Percentiles rank a stretch among this genome's conserved stretches.
Conservation (phyloP, 2,329 filamentous ascomycete genomes). For the Teratosphaeria nubilosa region DNA sequence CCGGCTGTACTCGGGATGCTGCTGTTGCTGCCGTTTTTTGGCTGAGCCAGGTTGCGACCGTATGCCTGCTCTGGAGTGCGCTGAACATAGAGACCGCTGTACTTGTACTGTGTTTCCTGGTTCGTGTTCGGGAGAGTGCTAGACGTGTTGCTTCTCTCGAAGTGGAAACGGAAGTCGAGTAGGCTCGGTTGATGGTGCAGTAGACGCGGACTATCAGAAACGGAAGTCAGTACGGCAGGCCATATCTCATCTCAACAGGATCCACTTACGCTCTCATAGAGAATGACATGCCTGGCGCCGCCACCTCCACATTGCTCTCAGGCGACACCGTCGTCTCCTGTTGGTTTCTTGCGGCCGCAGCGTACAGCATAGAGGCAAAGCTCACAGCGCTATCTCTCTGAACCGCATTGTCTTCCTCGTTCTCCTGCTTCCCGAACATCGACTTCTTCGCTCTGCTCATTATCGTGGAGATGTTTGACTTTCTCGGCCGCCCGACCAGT, state of each 20-base stretch:
- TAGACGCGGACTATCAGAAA: background rate
- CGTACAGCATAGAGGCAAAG: background rate
- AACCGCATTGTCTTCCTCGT: background rate
- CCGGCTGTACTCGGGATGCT: background rate
- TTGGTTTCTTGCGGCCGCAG: background rate
- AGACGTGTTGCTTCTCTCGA: background rate
- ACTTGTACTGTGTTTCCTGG: background rate
- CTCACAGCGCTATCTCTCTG: background rate
- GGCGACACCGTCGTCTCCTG: background rate
- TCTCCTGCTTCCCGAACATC: background rate
- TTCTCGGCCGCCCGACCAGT: background rate
- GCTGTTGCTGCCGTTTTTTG: background rate
- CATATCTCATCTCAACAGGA: background rate
- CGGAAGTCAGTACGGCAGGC: background rate
- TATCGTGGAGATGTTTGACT: background rate
- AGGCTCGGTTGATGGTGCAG: background rate
- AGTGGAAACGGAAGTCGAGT: conserved; percentile 1
- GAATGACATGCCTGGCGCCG: background rate
- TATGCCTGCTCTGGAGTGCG: background rate
- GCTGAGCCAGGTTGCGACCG: background rate
- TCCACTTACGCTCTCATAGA: background rate
- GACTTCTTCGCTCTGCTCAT: background rate
- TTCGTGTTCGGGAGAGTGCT: background rate
- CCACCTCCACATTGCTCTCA: background rate
- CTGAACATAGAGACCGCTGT: background rate